Evolutionary conservation across 495 filamentous ascomycete species (phyloP), one percentile per base, ranked within the genome.

Genomic region (Daldinia vernicosa): DNA sequence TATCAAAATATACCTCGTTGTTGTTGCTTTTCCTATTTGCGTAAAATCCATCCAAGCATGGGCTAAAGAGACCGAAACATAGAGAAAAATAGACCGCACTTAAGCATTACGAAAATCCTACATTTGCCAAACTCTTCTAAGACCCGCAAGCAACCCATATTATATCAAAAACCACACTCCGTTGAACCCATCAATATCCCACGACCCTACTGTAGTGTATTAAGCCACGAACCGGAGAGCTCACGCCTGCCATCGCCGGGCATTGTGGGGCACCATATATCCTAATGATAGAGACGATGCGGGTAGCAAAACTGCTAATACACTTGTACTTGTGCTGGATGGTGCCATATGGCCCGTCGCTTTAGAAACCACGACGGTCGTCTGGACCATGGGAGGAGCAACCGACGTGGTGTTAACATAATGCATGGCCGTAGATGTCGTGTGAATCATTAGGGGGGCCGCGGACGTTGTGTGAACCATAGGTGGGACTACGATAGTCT

Each of bases 91-190:
- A 57, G 51, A 26, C 52, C 58, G 43, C 35, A 60, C 35, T 43
- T 60, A 22, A 72, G 59, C 35, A 67, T 64, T 67, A 67, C 47
- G 69, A 72, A 52, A 57, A 35, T 54, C 69, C 59, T 40, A 47
- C 50, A 64, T 67, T 63, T 54, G 54, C 35, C 9, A 59, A 60
- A 37, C 28, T 45, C 43, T 60, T 52, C 27, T 9, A 43, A 59
- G 1, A 27, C 61, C 55, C 32, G 3, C n/a, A 56, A 66, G 14
- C 9, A 61, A n/a, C 51, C 60, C 40, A 17, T 62, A 56, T 62
- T 62, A 56, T 62, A 58, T 60, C 43, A 52, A 67, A 67, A 59
- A 54, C 28, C 45, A 43, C 58, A 45, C 60, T 30, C 59, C 54
- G 11, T 37, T 64, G 47, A 37, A 64, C 58, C 54, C n/a, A 35